These are phyloP conservation scores for Haberlea rhodopensis DNA, from an alignment of 257 asterid genomes.

Conservation along the genomic window DNA sequence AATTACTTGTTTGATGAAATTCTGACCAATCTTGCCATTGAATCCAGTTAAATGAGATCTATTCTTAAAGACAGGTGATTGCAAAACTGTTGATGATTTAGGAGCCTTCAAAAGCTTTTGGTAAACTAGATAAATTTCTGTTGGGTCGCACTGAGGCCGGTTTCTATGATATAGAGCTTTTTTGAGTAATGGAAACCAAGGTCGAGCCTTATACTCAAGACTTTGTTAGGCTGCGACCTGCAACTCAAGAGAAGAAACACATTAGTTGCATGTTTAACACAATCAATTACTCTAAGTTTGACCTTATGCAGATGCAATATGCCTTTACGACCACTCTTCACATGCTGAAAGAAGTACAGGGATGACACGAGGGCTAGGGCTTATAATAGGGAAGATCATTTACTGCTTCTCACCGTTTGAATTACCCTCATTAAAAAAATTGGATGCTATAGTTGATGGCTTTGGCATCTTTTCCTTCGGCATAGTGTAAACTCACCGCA, in stretches of 20 bases:
- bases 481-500: not conserved
- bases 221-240: not conserved
- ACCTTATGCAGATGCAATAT: not conserved
- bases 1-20: not conserved
- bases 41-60: not conserved
- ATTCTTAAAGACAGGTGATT: conserved; percentile 2
- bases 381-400: not conserved
- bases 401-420: not conserved
- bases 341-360: not conserved
- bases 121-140: not conserved
- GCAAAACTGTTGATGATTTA: not conserved
- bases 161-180: not conserved
- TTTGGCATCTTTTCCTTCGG: not conserved
- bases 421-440: not conserved
- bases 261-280: not conserved
- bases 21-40: not conserved
- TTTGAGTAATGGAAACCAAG: not conserved
- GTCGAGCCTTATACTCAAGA: not conserved
- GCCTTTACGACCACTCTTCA: not conserved
- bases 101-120: not conserved
- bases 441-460: not conserved
- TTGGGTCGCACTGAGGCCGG: not conserved
- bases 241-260: not conserved
- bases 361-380: conserved; percentile 6
- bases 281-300: not conserved